A percentile compares a stretch with the other conserved stretches of the same genome.
Conservation (phyloP, 371 early-diverging fungal genomes). For the Mortierella sp. region DNA sequence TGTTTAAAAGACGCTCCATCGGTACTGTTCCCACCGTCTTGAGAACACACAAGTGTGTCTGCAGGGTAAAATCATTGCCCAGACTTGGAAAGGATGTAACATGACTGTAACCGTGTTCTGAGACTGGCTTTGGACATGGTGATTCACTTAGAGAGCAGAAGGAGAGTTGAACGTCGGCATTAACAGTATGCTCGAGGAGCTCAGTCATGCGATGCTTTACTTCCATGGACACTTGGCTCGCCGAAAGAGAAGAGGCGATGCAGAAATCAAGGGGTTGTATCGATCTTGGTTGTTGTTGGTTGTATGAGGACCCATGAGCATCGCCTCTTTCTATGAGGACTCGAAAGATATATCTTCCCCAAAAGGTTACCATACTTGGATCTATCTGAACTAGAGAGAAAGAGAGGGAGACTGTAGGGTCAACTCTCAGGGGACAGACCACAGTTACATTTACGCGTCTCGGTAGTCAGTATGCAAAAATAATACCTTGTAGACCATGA, state of each 20-base stretch:
- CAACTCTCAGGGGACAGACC: background rate
- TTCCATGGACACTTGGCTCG: slow-evolving; percentile 11
- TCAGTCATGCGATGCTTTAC: slow-evolving; percentile 11
- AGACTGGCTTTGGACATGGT: background rate
- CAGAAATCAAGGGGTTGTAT: background rate
- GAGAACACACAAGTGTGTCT: slow-evolving; percentile 40
- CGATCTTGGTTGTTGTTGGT: background rate
- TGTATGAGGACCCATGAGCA: background rate
- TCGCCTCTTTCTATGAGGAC: background rate
- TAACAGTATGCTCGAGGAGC: slow-evolving; percentile 10
- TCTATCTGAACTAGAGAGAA: slow-evolving; percentile 22
- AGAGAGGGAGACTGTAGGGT: background rate
- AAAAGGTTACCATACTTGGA: slow-evolving; percentile 6
- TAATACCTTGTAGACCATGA: slow-evolving; percentile 33
- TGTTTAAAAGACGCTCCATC: slow-evolving; percentile 22
- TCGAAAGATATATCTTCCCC: slow-evolving; percentile 7
- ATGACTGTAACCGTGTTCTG: background rate
- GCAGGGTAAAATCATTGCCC: background rate
- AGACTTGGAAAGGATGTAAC: background rate
- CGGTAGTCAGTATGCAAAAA: background rate
- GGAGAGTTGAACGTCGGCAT: slow-evolving; percentile 26
- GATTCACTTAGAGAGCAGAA: background rate
- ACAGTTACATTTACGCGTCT: background rate
- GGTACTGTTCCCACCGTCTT: slow-evolving; percentile 14
- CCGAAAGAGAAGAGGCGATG: background rate